phyloP scores from a whole-genome alignment of 2,329 filamentous ascomycete species.

The Scedosporium aurantiacum region DNA sequence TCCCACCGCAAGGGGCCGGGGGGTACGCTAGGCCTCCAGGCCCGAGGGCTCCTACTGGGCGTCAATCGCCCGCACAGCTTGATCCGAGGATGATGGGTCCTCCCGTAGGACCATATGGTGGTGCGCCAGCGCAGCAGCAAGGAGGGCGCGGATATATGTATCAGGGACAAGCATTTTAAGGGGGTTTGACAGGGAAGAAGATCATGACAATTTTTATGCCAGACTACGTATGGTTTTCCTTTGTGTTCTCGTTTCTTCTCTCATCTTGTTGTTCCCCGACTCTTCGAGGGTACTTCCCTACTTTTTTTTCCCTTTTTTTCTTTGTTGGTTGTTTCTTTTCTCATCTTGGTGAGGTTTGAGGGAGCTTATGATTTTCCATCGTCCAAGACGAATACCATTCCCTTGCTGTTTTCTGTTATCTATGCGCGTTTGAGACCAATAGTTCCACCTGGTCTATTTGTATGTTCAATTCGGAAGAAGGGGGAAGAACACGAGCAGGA shows the following conservation, averaged over 20 bases:
- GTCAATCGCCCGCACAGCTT: not conserved
- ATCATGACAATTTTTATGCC: not conserved
- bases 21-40: not conserved
- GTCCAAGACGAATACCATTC: no score
- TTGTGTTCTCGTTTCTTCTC: not conserved
- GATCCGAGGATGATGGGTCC: not conserved
- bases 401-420: not conserved
- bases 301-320: not conserved
- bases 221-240: not conserved
- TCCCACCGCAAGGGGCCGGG: not conserved
- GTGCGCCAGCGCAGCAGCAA: not conserved
- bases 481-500: not conserved
- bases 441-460: not conserved
- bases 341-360: not conserved
- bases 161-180: slow-evolving; percentile 9
- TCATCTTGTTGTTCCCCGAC: not conserved
- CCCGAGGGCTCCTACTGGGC: not conserved
- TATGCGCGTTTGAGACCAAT: not conserved
- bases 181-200: not conserved
- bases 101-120: not conserved
- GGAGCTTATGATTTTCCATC: no score
- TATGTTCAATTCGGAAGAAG: not conserved
- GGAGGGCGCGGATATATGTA: not conserved
- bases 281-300: not conserved
- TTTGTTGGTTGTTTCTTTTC: slow-evolving; percentile 3